Percentiles rank a stretch among this genome's conserved stretches.
phyloP scores from a whole-genome alignment of 257 asterid species.

The Solanum etuberosum region DNA sequence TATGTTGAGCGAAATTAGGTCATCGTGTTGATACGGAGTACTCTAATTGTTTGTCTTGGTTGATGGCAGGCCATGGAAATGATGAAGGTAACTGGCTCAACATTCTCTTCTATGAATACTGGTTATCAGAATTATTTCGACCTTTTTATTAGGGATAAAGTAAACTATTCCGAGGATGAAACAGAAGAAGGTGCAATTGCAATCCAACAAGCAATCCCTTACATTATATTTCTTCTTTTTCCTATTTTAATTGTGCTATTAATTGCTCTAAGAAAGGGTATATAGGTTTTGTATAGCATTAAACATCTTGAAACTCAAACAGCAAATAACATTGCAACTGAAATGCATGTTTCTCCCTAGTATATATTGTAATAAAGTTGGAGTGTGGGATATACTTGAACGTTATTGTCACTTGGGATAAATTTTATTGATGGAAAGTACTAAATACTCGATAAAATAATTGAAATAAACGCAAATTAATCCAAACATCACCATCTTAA shows the following conservation, averaged over 20 bases:
- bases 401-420: too few species aligned
- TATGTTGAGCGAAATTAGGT: neutral
- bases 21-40: neutral
- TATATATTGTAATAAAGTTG: neutral
- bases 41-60: neutral
- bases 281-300: neutral
- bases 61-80: constrained; percentile 81
- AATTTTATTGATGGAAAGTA: too few species aligned
- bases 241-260: constrained; percentile 55
- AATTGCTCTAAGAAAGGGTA: constrained; percentile 22
- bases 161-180: constrained; percentile 31
- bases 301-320: neutral
- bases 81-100: constrained; percentile 53
- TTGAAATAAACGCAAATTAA: too few species aligned
- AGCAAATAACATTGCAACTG: neutral
- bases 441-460: too few species aligned
- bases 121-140: constrained; percentile 69
- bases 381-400: too few species aligned
- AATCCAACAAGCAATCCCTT: constrained; percentile 41
- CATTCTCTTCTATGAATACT: constrained; percentile 14
- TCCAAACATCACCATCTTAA: too few species aligned
- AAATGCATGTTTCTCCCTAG: neutral
- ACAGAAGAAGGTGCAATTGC: constrained; percentile 39
- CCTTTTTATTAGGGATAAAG: constrained; percentile 53
- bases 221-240: constrained; percentile 47